phyloP scores from a whole-genome alignment of 2,329 filamentous ascomycete species.

The Fusarium foetens region DNA sequence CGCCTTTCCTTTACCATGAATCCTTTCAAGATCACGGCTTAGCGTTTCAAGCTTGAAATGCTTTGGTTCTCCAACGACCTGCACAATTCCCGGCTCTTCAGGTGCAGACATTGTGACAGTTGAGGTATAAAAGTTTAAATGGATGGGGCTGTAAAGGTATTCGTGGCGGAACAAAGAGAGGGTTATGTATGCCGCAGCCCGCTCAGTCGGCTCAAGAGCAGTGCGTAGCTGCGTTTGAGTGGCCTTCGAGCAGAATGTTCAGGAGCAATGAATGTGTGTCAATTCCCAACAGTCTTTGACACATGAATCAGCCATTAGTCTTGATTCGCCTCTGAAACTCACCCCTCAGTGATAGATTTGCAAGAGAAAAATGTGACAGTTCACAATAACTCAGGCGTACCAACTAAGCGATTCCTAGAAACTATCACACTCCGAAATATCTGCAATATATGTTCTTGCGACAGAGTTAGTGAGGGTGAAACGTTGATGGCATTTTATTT shows the following conservation, averaged over 20 bases:
- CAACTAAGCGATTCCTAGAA: too few relatives aligned
- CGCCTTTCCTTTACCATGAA: background rate
- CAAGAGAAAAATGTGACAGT: too few relatives aligned
- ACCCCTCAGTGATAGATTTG: too few relatives aligned
- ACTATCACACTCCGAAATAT: rapidly evolving
- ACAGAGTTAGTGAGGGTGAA: background rate
- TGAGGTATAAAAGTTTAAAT: rapidly evolving
- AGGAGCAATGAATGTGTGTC: background rate
- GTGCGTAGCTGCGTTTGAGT: rapidly evolving
- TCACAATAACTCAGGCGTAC: background rate
- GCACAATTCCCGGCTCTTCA: background rate
- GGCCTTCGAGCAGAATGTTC: rapidly evolving
- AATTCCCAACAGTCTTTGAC: too few relatives aligned
- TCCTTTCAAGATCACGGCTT: rapidly evolving
- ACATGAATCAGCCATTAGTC: rapidly evolving
- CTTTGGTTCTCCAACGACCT: background rate
- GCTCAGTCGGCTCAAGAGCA: rapidly evolving
- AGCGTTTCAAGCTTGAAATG: background rate
- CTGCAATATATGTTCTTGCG: rapidly evolving
- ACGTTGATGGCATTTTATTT: background rate
- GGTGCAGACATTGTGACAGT: background rate
- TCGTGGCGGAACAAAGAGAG: background rate
- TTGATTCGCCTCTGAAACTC: background rate
- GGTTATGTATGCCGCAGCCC: rapidly evolving
- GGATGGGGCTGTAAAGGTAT: rapidly evolving